These are phyloP conservation scores for Diospyros kaki DNA, from an alignment of 148 eudicot genomes.

Conservation along the genomic window DNA sequence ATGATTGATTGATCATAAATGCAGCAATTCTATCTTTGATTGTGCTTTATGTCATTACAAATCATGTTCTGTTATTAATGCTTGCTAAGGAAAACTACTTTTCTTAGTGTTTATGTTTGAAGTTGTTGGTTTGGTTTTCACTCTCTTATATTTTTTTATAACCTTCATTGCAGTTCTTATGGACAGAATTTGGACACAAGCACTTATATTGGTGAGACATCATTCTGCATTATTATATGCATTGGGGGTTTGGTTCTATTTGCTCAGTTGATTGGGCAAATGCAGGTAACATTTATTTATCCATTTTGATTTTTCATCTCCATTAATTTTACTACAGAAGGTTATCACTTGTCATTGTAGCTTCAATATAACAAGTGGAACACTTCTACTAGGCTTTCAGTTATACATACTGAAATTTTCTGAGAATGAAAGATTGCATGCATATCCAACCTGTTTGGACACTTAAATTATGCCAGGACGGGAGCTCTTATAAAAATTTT, in stretches of 20 bases:
- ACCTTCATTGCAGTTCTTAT: conserved; percentile 57
- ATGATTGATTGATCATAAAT: not conserved
- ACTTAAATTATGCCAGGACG: not conserved
- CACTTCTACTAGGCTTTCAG: not conserved
- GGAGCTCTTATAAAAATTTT: not conserved
- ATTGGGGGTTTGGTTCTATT: conserved; percentile 66
- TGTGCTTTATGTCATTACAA: not conserved
- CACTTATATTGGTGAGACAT: conserved; percentile 76
- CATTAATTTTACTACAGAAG: not conserved
- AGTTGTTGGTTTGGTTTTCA: conserved; percentile 5
- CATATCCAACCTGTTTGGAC: not conserved
- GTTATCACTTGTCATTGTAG: not conserved
- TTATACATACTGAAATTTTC: not conserved
- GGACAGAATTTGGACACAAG: conserved; percentile 77
- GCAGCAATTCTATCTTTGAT: not conserved
- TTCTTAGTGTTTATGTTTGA: not conserved
- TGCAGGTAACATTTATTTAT: conserved; percentile 61
- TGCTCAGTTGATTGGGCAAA: conserved; percentile 74
- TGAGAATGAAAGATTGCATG: not conserved
- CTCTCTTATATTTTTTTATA: not conserved
- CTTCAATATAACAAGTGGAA: too few relatives aligned
- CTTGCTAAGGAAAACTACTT: not conserved
- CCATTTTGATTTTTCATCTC: not conserved
- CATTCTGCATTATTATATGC: conserved; percentile 51
- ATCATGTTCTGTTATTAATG: not conserved